These are phyloP conservation scores for Sporothrix pseudoabietina DNA, from an alignment of 2,329 filamentous ascomycete genomes.

Conservation along the genomic window DNA sequence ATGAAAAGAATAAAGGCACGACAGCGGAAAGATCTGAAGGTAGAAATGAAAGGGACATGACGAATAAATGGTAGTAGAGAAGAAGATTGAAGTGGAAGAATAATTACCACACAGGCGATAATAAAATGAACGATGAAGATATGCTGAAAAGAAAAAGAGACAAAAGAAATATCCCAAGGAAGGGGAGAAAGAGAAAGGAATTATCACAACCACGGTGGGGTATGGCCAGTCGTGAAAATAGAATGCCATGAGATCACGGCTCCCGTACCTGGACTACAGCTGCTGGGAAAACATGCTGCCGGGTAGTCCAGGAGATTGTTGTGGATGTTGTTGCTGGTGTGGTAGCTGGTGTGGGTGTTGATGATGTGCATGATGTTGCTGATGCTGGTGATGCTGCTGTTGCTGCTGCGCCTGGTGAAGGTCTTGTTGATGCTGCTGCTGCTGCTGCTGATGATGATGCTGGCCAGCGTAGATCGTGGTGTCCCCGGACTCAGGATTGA, in stretches of 20 bases:
- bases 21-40: neutral
- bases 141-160: neutral
- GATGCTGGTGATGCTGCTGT: neutral
- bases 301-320: slow-evolving; percentile 25
- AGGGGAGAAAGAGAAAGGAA: neutral
- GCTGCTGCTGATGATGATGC: slow-evolving; percentile 36
- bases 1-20: slow-evolving; percentile 2
- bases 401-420: slow-evolving; percentile 24
- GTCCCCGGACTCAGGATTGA: slow-evolving; percentile 51
- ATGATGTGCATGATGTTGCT: slow-evolving; percentile 6
- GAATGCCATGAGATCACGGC: neutral
- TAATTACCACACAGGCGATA: neutral
- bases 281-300: slow-evolving; percentile 27
- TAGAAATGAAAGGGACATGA: slow-evolving; percentile 21
- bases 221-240: neutral
- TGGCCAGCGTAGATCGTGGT: slow-evolving; percentile 46
- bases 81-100: neutral
- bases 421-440: slow-evolving; percentile 1
- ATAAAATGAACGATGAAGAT: neutral
- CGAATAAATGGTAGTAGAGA: slow-evolving; percentile 3
- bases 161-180: slow-evolving; percentile 10
- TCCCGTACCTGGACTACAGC: slow-evolving; percentile 3
- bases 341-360: slow-evolving; percentile 5
- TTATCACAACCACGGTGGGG: neutral
- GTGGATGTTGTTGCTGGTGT: slow-evolving; percentile 16